Base-by-base conservation (phyloP, 305 asterid genomes). In the Ajuga reptans region DNA sequence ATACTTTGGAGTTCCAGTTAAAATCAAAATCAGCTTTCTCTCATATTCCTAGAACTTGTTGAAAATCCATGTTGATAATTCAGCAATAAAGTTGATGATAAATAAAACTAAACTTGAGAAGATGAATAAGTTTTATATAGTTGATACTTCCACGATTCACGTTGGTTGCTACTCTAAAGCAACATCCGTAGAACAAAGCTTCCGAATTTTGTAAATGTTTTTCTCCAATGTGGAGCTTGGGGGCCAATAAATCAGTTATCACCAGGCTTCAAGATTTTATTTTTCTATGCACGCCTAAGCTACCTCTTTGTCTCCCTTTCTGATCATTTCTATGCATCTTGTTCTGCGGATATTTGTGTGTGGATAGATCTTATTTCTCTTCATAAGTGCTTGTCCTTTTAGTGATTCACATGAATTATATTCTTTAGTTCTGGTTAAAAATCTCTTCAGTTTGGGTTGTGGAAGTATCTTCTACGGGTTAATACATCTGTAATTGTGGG, bases 341-440 rank as follows among this genome's bases (percentile, higher is more conserved):
- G 36, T 69, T 51, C 51, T 15, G 14, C 41, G 6, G 15, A 59
- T 34, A 14, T 33, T 36, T 71, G 27, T 59, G 34, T 49, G n/a
- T 59, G 11, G 51, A 41, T 4, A 1, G 51, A 31, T 62, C 37
- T 18, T 41, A 11, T 47, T 46, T 47, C 37, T 68, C n/a, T 53
- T 55, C 46, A 27, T 16, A 43, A 69, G 34, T 8, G 29, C 18
- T 8, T 9, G 18, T 58, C 1, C 36, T 29, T 27, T 29, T 43
- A 15, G 27, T 55, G 64, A 14, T 49, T 36, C 60, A 68, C 66
- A 16, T 53, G 73, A 49, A 64, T 71, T 64, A 50, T 70, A 21
- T 69, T 50, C 55, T 54, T 66, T 57, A 63, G 67, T 69, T 65
- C 47, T 69, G 59, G 62, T 6, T 54, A 14, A 68, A 16, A 72